Percentiles rank a stretch among this genome's conserved stretches.
Conservation (phyloP, 495 filamentous ascomycete species). For the Paragyromitra xinjiangensis region DNA sequence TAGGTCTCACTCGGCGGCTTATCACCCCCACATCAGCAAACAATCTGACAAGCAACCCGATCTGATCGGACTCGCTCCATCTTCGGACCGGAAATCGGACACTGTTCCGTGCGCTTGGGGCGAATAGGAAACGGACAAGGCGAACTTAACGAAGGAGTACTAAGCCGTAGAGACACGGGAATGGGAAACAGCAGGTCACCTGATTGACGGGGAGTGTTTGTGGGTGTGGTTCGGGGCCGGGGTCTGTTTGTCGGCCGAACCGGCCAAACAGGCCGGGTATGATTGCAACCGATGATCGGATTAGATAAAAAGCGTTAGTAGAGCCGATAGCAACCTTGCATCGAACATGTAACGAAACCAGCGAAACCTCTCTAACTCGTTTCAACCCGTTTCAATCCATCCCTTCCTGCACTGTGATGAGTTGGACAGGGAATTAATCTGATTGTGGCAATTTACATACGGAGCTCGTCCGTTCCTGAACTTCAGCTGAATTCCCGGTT, state of each 20-base stretch:
- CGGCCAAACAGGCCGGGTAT: neutral
- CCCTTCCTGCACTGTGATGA: slow-evolving; percentile 37
- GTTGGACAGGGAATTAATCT: neutral
- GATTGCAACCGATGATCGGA: slow-evolving; percentile 32
- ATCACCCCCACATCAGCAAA: slow-evolving; percentile 43
- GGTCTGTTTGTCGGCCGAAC: neutral
- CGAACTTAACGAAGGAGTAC: slow-evolving; percentile 6
- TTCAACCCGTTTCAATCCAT: slow-evolving; percentile 43
- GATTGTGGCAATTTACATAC: slow-evolving; percentile 4
- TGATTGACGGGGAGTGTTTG: slow-evolving; percentile 15
- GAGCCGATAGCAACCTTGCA: slow-evolving; percentile 25
- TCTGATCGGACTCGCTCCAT: slow-evolving; percentile 37
- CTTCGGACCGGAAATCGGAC: slow-evolving; percentile 26
- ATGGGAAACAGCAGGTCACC: slow-evolving; percentile 30
- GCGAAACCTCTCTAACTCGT: neutral
- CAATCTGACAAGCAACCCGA: slow-evolving; percentile 34
- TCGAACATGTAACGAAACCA: slow-evolving; percentile 29
- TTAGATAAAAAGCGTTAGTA: slow-evolving; percentile 48
- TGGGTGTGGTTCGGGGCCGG: neutral
- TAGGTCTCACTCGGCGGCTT: slow-evolving; percentile 37
- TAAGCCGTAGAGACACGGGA: slow-evolving; percentile 31
- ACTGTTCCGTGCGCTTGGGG: slow-evolving; percentile 15
- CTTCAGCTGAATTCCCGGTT: slow-evolving; percentile 15
- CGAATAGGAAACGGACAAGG: slow-evolving; percentile 13
- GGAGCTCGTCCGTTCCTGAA: slow-evolving; percentile 4